phyloP scores from a whole-genome alignment of 352 stramenopile genomes.

The Pythium diclinum region DNA sequence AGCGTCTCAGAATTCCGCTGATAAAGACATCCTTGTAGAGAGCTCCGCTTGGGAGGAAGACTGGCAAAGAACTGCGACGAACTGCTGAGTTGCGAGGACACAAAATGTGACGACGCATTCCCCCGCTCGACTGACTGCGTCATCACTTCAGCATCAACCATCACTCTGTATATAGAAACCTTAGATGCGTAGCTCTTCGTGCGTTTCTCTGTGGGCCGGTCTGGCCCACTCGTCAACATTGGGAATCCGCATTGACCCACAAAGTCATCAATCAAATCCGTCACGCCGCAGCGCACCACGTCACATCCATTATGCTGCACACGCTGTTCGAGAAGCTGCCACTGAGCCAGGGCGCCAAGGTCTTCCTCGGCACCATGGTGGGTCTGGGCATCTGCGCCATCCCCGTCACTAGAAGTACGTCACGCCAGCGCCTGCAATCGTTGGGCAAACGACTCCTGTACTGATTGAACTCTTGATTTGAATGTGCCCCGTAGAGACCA shows the following conservation, averaged over 20 bases:
- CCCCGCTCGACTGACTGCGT: not conserved
- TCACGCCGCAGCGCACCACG: too few species aligned
- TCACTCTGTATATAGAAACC: not conserved
- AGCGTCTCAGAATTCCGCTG: too few species aligned
- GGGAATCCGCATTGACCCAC: not conserved
- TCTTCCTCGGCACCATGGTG: conserved; percentile 62
- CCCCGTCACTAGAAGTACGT: conserved; percentile 62
- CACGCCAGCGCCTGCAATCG: not conserved
- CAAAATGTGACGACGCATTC: conserved; percentile 2
- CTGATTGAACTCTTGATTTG: not conserved
- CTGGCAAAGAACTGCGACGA: not conserved
- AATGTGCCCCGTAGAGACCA: conserved; percentile 46
- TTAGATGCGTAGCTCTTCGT: conserved; percentile 1
- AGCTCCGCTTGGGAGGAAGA: not conserved
- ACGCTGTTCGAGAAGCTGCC: conserved; percentile 66
- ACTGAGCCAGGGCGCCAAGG: conserved; percentile 65
- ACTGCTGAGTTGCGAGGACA: not conserved
- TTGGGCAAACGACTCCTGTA: not conserved
- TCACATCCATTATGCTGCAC: conserved; percentile 40
- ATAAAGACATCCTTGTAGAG: too few species aligned
- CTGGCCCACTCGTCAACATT: not conserved
- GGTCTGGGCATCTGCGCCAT: conserved; percentile 70
- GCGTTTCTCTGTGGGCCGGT: conserved; percentile 5
- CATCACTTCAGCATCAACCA: not conserved
- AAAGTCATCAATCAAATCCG: conserved; percentile 2